Evolutionary conservation across 768 basidiomycete species (phyloP), one percentile per base, ranked within the genome.

Genomic region (Hysterangium stoloniferum): DNA sequence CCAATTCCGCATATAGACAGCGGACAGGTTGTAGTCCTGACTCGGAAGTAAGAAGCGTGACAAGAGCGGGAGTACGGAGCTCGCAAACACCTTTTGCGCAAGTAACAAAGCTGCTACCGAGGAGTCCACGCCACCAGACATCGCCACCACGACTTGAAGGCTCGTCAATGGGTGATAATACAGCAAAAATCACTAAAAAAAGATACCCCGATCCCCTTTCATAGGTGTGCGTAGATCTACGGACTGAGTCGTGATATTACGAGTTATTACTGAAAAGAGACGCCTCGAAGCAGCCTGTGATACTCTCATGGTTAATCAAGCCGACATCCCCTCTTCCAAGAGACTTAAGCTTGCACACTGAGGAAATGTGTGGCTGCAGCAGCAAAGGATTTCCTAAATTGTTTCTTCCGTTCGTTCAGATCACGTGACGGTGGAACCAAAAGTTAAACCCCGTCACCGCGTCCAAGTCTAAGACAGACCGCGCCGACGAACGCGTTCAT

Each of bases 1-100:
- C 94, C 94, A 98, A 53, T 98, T 97, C 19, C 90, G 78, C 94
- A 98, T 98, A 65, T 84, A 97, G 1, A 96, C 76, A 4, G 90
- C 90, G 34, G 86, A 85, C 1, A 95, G 72, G 59, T 92, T 81
- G 56, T 80, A 86, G 54, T 86, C 83, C 85, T 91, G 54, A n/a
- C 37, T 35, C 5, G 7, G 34, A 19, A 24, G 42, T 46, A 33
- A 36, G 31, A 35, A 12, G 35, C 36, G 12, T 32, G 19, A 32
- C 37, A 17, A 38, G 17, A 22, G 31, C 4, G 50, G 27, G 2
- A 8, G 36, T 25, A 43, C 8, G 33, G 32, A 63, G 66, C 52
- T n/a, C n/a, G n/a, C n/a, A 29, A 32, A n/a, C 15, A 86, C 89
- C 62, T 84, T 66, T 37, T 83, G 75, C 12, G 82, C 71, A 19